Percentiles rank a stretch among this genome's conserved stretches.
These are phyloP conservation scores for Cichorium intybus DNA, from an alignment of 140 eudicot genomes.

Conservation along the genomic window DNA sequence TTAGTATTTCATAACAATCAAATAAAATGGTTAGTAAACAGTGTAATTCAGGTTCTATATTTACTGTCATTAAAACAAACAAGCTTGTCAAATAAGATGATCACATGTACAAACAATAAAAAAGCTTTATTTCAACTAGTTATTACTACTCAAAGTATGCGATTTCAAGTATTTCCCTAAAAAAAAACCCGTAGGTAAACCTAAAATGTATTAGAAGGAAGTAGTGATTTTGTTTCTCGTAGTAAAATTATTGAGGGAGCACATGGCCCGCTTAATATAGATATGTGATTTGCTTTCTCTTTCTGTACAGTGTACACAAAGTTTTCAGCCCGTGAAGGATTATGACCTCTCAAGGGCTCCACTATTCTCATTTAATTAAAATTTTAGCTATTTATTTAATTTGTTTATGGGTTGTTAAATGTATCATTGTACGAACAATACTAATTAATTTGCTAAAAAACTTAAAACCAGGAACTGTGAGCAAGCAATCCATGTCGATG, in stretches of 20 bases:
- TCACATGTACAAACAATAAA: too few relatives aligned
- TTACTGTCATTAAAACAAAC: too few relatives aligned
- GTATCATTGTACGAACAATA: not conserved
- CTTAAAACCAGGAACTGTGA: not conserved
- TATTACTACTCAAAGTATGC: too few relatives aligned
- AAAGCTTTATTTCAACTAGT: too few relatives aligned
- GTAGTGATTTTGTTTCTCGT: constrained; percentile 9
- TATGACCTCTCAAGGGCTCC: constrained; percentile 29
- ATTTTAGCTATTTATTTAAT: not conserved
- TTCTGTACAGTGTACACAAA: not conserved
- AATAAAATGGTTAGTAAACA: too few relatives aligned
- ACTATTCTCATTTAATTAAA: constrained; percentile 5
- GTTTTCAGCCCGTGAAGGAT: constrained; percentile 29
- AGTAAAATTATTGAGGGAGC: constrained; percentile 7
- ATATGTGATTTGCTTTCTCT: constrained; percentile 14
- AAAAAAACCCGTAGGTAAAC: too few relatives aligned
- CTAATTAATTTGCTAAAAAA: not conserved
- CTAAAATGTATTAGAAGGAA: constrained; percentile 3
- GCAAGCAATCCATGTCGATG: not conserved
- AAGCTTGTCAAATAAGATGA: too few relatives aligned
- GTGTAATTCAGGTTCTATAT: too few relatives aligned
- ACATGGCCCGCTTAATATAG: constrained; percentile 20
- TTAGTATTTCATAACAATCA: too few relatives aligned
- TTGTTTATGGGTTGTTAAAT: not conserved
- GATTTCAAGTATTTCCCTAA: too few relatives aligned